Evolutionary conservation across 495 filamentous ascomycete genomes (phyloP).

Genomic region (Penicillium pulvis): DNA sequence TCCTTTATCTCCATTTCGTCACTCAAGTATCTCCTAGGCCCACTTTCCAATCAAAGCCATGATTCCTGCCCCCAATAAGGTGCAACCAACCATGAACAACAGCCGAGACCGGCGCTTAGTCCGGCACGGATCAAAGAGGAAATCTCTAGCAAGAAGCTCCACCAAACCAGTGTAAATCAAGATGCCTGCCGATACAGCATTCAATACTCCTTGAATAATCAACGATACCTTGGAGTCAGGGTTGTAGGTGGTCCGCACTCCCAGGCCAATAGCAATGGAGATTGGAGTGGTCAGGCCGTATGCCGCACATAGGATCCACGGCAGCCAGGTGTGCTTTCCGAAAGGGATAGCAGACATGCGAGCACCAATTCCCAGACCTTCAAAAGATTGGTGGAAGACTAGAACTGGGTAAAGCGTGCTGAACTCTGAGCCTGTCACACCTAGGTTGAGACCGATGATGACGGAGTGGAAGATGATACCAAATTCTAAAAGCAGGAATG

Average conservation of each 20-base stretch:
- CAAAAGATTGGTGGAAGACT: constrained; percentile 46
- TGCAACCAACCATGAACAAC: constrained; percentile 37
- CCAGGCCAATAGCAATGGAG: constrained; percentile 42
- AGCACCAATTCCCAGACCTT: constrained; percentile 40
- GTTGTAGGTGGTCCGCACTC: constrained; percentile 40
- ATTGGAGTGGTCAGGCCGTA: constrained; percentile 46
- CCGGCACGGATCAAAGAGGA: constrained; percentile 40
- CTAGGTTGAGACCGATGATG: constrained; percentile 72
- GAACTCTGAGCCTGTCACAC: constrained; percentile 64
- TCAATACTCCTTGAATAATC: constrained; percentile 33
- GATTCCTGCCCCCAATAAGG: constrained; percentile 35
- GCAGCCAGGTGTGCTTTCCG: constrained; percentile 41
- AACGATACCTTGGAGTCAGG: constrained; percentile 30
- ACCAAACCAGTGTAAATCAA: constrained; percentile 44
- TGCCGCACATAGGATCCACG: constrained; percentile 37
- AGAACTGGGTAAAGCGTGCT: constrained; percentile 67
- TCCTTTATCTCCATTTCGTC: background rate
- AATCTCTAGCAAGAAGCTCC: constrained; percentile 42
- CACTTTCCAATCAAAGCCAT: constrained; percentile 44
- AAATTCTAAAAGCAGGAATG: constrained; percentile 61
- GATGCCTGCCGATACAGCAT: constrained; percentile 41
- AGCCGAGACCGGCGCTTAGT: constrained; percentile 33
- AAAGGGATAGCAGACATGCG: constrained; percentile 47
- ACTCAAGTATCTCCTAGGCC: constrained; percentile 21
- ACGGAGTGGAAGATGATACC: constrained; percentile 75